Base-by-base conservation (phyloP, 2,329 filamentous ascomycete species). In the Fusarium camptoceras region DNA sequence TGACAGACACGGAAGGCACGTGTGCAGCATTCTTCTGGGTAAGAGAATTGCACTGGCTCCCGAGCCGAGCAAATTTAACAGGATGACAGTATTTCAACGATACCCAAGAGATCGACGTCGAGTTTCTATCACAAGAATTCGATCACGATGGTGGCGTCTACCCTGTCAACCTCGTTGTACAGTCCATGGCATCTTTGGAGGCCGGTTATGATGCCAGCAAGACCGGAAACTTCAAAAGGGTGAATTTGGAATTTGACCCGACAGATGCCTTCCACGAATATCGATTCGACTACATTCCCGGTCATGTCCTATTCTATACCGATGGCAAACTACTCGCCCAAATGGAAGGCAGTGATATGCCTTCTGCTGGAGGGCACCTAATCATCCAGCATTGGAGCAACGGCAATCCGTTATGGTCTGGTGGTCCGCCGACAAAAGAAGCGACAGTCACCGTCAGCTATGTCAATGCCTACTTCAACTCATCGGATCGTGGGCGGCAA, bases 21-120 rank as follows among this genome's bases (percentile, higher is more conserved):
- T 94, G 92, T 77, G 89, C 87, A 30, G 92, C 92, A 9, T 94
- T 94, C 80, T 94, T 94, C 79, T 95, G 91, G 89, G 90, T 92
- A 76, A 73, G 82, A 74, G 25, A 22, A 46, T 30, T 34, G 16
- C 34, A 24, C 8, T 27, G 24, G 12, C 24, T 51, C 39, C 20
- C 25, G 18, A 27, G n/a, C 14, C 6, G 14, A 31, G 7, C 22
- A n/a, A 46, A 46, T 51, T 50, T 66, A 39, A 65, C 41, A 27
- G 27, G 11, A 34, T 34, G 41, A 27, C 34, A 93, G 91, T 94
- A 93, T 78, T 88, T 88, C 80, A 93, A 94, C 78, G 89, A 94
- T 78, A 91, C 90, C 2, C 89, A 92, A 75, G 92, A 94, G 75
- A 93, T 94, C 73, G 92, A 94, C 76, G 89, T 94, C 80, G 92